Percentiles rank a stretch among this genome's conserved stretches.
phyloP scores from a whole-genome alignment of 176 grass and related monocot genomes.

The Aegilops umbellulata region DNA sequence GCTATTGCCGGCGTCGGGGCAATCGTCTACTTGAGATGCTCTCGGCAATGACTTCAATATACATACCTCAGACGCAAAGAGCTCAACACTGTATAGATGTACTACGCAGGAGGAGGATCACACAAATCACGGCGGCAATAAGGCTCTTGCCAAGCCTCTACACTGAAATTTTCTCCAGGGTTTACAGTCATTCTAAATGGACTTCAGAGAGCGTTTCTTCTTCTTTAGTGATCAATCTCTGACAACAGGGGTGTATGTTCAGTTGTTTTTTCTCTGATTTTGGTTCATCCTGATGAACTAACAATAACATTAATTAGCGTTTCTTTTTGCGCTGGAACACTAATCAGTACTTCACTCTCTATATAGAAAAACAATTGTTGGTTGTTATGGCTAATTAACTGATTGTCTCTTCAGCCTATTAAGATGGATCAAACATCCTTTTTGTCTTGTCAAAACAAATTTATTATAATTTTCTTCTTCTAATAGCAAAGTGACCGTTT shows the following conservation, averaged over 20 bases:
- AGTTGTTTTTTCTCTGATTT: background rate
- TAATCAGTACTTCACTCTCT: too few species aligned
- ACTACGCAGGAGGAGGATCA: background rate
- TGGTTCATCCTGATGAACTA: too few species aligned
- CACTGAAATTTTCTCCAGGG: background rate
- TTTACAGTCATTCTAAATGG: background rate
- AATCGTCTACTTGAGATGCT: conserved; percentile 57
- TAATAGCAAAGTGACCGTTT: too few species aligned
- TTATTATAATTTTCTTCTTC: too few species aligned
- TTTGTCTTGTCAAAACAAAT: too few species aligned
- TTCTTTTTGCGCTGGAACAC: too few species aligned
- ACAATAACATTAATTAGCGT: too few species aligned
- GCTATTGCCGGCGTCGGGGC: conserved; percentile 37
- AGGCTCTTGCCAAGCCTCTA: background rate
- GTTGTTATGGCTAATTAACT: too few species aligned
- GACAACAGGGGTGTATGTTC: background rate
- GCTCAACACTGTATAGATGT: background rate
- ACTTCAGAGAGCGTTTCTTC: background rate
- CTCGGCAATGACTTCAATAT: background rate
- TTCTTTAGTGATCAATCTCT: background rate
- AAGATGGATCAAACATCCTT: too few species aligned
- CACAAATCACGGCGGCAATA: background rate
- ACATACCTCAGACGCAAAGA: background rate
- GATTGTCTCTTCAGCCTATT: too few species aligned
- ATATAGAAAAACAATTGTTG: too few species aligned